A percentile compares a stretch with the other conserved stretches of the same genome.
phyloP scores from a whole-genome alignment of 225 moss, liverwort and hornwort species.

The Sphagnum contortum region DNA sequence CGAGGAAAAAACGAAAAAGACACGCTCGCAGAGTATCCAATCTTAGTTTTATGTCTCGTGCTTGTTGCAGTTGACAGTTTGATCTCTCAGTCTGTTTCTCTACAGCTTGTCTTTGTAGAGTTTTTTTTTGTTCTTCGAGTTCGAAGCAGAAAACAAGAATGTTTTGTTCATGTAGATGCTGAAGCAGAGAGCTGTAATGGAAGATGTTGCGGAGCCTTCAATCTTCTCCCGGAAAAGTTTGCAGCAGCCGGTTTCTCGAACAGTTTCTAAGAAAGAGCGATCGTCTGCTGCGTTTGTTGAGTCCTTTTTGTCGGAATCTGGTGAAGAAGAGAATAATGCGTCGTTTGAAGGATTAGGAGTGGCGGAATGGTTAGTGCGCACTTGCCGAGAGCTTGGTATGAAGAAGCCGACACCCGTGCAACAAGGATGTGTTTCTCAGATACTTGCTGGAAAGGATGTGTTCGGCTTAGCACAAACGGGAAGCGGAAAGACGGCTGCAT shows the following conservation, averaged over 20 bases:
- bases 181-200: neutral
- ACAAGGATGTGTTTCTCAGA: conserved; percentile 71
- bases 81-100: too few relatives aligned
- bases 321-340: neutral
- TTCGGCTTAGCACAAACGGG: conserved; percentile 90
- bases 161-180: neutral
- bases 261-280: neutral
- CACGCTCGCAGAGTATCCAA: too few relatives aligned
- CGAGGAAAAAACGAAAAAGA: too few relatives aligned
- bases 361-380: conserved; percentile 33
- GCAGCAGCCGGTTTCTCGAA: neutral
- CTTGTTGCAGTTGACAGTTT: too few relatives aligned
- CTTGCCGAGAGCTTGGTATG: conserved; percentile 82
- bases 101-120: too few relatives aligned
- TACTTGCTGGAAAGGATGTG: conserved; percentile 75
- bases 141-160: too few relatives aligned
- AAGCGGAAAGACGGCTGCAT: conserved; percentile 96
- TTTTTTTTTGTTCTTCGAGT: too few relatives aligned
- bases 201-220: conserved; percentile 1
- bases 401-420: conserved; percentile 79
- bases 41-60: too few relatives aligned
- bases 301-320: neutral
- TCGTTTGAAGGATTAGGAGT: conserved; percentile 38
- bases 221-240: conserved; percentile 6
- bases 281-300: neutral